Percentiles rank a stretch among this genome's conserved stretches.
phyloP scores from a whole-genome alignment of 2,329 filamentous ascomycete genomes.

The Gnomoniopsis sp. region DNA sequence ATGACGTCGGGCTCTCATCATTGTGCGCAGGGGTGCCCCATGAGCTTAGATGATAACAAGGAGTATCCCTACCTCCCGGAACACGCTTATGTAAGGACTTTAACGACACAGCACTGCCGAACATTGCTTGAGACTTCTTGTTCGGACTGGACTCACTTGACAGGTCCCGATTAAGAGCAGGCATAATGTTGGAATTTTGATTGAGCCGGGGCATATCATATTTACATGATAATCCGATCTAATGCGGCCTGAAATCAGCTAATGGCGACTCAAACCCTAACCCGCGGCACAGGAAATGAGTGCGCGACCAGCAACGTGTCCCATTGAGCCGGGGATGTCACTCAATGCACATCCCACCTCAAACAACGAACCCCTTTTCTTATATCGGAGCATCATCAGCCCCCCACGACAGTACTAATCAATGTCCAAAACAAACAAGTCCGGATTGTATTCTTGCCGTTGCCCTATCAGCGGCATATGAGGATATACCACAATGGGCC shows the following conservation, averaged over 20 bases:
- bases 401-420: neutral
- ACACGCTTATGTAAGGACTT: too few relatives aligned
- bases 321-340: neutral
- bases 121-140: too few relatives aligned
- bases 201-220: too few relatives aligned
- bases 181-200: too few relatives aligned
- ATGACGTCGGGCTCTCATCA: neutral
- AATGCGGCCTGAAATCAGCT: too few relatives aligned
- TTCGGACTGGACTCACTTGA: too few relatives aligned
- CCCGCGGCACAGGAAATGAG: neutral
- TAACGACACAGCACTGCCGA: too few relatives aligned
- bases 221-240: too few relatives aligned
- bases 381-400: neutral
- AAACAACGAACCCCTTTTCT: neutral
- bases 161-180: too few relatives aligned
- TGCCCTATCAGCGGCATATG: neutral
- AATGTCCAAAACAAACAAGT: neutral
- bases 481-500: slow-evolving; percentile 9
- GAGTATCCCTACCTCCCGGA: neutral
- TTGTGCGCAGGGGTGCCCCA: neutral
- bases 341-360: neutral
- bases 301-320: neutral
- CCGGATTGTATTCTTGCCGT: neutral
- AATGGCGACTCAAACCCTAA: neutral
- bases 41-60: neutral